Percentiles rank a stretch among this genome's conserved stretches.
Conservation (phyloP, 2,329 filamentous ascomycete genomes). For the Pezicula neosporulosa region DNA sequence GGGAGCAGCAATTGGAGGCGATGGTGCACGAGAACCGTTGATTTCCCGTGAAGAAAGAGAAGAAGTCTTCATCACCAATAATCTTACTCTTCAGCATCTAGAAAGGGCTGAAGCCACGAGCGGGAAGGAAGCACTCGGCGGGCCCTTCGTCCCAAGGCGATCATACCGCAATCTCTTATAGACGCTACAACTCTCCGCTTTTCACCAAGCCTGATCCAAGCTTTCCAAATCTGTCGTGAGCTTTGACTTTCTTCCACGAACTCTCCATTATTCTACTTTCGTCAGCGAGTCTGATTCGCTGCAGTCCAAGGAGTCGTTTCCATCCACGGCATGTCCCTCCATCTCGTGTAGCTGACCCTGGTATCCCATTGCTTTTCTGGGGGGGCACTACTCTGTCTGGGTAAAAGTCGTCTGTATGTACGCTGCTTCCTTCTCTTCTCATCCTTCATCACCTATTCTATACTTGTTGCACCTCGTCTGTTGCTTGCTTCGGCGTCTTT, state of each 20-base stretch:
- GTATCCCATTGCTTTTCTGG: background rate
- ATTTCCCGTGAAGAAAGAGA: too few relatives aligned
- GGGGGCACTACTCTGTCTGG: background rate
- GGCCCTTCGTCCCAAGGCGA: background rate
- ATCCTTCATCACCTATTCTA: background rate
- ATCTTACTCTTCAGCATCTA: too few relatives aligned
- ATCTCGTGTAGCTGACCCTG: background rate
- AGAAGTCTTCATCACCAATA: too few relatives aligned
- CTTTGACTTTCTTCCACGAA: background rate
- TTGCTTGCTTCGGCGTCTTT: background rate
- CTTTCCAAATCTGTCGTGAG: background rate
- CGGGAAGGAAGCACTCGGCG: background rate
- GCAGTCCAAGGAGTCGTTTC: background rate
- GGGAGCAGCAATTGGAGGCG: background rate
- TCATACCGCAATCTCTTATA: background rate
- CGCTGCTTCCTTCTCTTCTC: background rate
- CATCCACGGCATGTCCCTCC: background rate
- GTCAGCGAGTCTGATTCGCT: background rate
- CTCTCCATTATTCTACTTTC: background rate
- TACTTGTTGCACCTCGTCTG: background rate
- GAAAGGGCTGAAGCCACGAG: background rate
- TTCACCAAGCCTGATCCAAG: background rate
- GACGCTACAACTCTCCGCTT: background rate
- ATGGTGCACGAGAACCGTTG: too few relatives aligned
- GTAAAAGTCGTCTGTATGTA: too few relatives aligned